Base-by-base conservation (phyloP, 768 basidiomycete species). In the Dacryopinax primogenitus region DNA sequence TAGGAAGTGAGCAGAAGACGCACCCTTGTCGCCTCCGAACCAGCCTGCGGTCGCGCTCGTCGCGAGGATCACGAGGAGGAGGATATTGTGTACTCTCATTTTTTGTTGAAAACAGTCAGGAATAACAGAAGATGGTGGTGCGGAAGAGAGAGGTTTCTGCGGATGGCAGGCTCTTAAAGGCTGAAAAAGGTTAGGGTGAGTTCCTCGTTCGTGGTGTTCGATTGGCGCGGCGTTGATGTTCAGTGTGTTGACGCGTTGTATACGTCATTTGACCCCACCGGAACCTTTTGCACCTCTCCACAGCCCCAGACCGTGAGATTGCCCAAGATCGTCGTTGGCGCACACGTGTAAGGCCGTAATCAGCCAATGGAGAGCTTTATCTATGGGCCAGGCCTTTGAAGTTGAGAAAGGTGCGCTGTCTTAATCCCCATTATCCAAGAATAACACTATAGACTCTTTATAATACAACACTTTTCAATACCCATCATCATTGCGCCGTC, bases 1-100 rank as follows among this genome's bases (percentile, higher is more conserved):
- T 4, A 18, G 33, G 45, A 6, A 36, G 13, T n/a, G 26, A 44
- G 70, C 18, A 72, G 69, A 45, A 66, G 65, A 41, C 71, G 68
- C 36, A 64, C 26, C 26, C 21, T 15, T 33, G 1, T 65, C 67
- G 62, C 64, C 73, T 64, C 78, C 75, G 71, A 84, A 83, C 83
- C 83, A 85, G 33, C 81, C 80, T 0, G 84, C 81, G 63, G 80
- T 74, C 16, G 76, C 80, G 2, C 75, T 67, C 7, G 75, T 71
- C 44, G 76, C 67, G 64, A 77, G 73, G 33, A 80, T 67, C 45
- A 77, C 39, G 18, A 75, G 33, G 58, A 77, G 62, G 11, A 77
- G 63, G 32, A 75, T 61, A 2, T 58, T 58, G 9, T 44, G 41
- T 23, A 58, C 13, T 32, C 51, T 58, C 51, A 58, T 58, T 7